phyloP scores from a whole-genome alignment of 73 alveolate species.

The Tetrahymena malaccensis region DNA sequence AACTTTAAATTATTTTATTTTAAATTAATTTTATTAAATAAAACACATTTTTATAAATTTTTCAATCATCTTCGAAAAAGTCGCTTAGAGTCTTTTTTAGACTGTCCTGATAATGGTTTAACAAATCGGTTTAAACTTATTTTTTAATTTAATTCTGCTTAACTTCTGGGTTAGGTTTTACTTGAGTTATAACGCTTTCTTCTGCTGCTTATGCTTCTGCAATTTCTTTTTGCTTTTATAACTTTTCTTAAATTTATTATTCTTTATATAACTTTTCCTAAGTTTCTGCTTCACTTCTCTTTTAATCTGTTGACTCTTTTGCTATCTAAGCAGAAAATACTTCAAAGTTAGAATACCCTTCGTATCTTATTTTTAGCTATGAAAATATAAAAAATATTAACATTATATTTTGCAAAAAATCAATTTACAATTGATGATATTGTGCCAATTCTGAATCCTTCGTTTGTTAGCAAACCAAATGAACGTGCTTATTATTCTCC shows the following conservation, averaged over 20 bases:
- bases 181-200: not conserved
- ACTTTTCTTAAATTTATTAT: not conserved
- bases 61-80: not conserved
- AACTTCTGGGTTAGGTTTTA: not conserved
- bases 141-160: not conserved
- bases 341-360: not conserved
- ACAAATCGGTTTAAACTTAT: not conserved
- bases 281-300: not conserved
- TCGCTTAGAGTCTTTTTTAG: not conserved
- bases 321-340: not conserved
- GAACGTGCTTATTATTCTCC: not conserved
- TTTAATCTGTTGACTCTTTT: not conserved
- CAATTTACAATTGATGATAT: not conserved
- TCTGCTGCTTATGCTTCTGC: not conserved
- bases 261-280: not conserved
- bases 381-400: not conserved
- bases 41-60: not conserved
- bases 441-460: not conserved
- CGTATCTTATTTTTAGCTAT: not conserved
- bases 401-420: not conserved
- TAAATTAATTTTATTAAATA: too few relatives aligned
- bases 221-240: not conserved
- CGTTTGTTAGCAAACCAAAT: not conserved
- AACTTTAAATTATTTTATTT: too few relatives aligned
- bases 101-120: not conserved